Evolutionary conservation across 2,329 filamentous ascomycete genomes (phyloP), one percentile per base, ranked within the genome.

Genomic region (Bimuria novae-zelandiae): DNA sequence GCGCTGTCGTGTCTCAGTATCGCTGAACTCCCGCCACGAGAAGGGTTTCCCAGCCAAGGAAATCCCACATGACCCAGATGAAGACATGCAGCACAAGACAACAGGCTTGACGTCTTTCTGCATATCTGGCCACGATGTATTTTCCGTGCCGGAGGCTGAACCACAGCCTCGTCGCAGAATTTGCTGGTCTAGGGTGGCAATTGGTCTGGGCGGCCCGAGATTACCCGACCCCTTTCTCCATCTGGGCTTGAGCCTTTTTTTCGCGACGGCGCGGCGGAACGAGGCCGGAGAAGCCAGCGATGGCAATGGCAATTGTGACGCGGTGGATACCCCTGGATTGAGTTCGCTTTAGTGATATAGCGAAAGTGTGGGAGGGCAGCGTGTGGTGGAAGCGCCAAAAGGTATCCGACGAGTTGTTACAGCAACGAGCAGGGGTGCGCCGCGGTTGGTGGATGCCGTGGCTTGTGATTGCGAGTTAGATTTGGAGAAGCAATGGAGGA

Each of bases 121-220:
- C 30, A 22, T 14, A 5, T 30, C 44, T 19, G 37, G 32, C 22
- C 33, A 29, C 33, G 32, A 21, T 17, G 10, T 21, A 2, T n/a
- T 33, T 19, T 17, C 29, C 27, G 14, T 22, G 14, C 16, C 22
- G 44, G 32, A 30, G 16, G 33, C 44, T 47, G 44, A 30, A 37
- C n/a, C n/a, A 37, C 32, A n/a, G 44, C 44, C 32, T 47, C 33
- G 44, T 39, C 44, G 44, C 44, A 47, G 33, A 47, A 17, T 47
- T 47, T 47, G 32, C 44, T 37, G 44, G 12, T n/a, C n/a, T n/a
- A 11, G 44, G 32, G 33, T 22, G n/a, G 11, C 46, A 8, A 60
- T 60, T 60, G 57, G 57, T 42, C 51, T 37, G 50, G 49, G 47
- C 51, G 36, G 56, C 49, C 57, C 57, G 57, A 56, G 19, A 54